A percentile compares a stretch with the other conserved stretches of the same genome.
Conservation (phyloP, 148 eudicot genomes). For the Rhododendron kiyosumense region DNA sequence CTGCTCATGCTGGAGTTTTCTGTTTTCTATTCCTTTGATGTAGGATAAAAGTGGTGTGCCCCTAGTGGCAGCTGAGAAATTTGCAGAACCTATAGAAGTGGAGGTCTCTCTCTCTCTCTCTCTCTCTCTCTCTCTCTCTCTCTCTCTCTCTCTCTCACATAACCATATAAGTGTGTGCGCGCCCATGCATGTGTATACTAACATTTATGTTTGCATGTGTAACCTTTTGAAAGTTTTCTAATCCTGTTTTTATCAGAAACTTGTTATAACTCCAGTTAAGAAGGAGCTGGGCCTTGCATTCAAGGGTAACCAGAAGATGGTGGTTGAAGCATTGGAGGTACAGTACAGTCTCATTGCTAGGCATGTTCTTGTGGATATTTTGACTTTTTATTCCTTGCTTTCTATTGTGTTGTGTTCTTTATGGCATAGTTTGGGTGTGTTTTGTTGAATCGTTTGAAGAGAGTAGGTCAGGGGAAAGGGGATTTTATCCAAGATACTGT, state of each 20-base stretch:
- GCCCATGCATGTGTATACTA: background rate
- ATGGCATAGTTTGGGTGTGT: background rate
- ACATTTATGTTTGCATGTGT: background rate
- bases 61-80: constrained; percentile 87
- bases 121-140: constrained; percentile 10
- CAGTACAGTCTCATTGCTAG: background rate
- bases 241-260: constrained; percentile 46
- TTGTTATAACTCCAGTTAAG: constrained; percentile 75
- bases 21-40: background rate
- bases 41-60: constrained; percentile 85
- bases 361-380: constrained; percentile 2
- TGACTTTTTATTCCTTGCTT: background rate
- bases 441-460: background rate
- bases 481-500: background rate
- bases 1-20: background rate
- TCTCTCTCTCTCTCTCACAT: background rate
- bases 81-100: constrained; percentile 80
- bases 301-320: constrained; percentile 84
- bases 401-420: background rate
- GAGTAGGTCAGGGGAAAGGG: background rate
- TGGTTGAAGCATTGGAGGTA: constrained; percentile 94
- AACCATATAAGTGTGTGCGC: background rate
- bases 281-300: constrained; percentile 94
- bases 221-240: background rate
- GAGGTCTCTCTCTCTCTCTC: constrained; percentile 47